These are phyloP conservation scores for Trypanosoma melophagium DNA, from an alignment of 208 protist species.

Conservation along the genomic window DNA sequence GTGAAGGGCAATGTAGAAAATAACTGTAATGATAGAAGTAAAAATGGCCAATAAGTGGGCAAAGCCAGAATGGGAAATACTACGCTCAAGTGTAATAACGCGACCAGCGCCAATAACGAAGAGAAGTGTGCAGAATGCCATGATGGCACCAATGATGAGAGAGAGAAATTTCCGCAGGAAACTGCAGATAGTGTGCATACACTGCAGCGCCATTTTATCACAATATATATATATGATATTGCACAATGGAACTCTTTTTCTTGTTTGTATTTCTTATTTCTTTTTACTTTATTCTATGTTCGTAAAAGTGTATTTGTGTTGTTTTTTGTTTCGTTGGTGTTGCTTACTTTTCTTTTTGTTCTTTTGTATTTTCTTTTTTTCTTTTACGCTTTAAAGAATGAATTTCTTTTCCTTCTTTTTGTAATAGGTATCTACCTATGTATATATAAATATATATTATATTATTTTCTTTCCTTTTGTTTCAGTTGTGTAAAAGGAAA, in stretches of 20 bases:
- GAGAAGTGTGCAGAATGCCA: slow-evolving; percentile 58
- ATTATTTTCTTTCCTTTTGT: no score
- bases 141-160: slow-evolving; percentile 63
- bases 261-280: neutral
- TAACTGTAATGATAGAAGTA: slow-evolving; percentile 45
- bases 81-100: slow-evolving; percentile 50
- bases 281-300: neutral
- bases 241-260: neutral
- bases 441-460: no score
- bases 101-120: slow-evolving; percentile 62
- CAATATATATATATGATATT: neutral
- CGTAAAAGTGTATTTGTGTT: neutral
- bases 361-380: neutral
- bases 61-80: slow-evolving; percentile 58
- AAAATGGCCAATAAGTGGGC: slow-evolving; percentile 77
- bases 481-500: no score
- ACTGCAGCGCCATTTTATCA: slow-evolving; percentile 10
- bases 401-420: no score
- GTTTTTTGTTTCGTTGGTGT: slow-evolving; percentile 24
- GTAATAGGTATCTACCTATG: no score
- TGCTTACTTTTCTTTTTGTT: slow-evolving; percentile 14
- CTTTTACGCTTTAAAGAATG: no score
- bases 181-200: slow-evolving; percentile 13
- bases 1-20: slow-evolving; percentile 72
- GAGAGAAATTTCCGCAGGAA: slow-evolving; percentile 83